phyloP scores from a whole-genome alignment of 1,284 basidiomycete species.

The Moesziomyces aphidis region DNA sequence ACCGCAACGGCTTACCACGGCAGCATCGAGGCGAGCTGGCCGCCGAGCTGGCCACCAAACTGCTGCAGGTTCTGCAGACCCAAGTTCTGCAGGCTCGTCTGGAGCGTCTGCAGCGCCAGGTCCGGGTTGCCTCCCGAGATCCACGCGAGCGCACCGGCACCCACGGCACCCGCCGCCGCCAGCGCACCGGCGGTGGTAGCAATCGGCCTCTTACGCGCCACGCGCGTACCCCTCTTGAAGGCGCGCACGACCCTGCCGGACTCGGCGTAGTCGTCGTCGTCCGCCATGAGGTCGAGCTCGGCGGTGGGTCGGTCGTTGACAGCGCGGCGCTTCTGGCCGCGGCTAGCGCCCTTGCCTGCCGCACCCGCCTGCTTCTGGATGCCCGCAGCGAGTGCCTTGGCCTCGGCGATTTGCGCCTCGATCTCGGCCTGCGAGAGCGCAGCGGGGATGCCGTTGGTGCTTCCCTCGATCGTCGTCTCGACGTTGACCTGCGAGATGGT shows the following conservation, averaged over 20 bases:
- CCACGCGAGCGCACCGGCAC: conserved; percentile 62
- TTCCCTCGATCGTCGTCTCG: conserved; percentile 40
- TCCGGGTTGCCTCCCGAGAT: conserved; percentile 58
- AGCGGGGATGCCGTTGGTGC: conserved; percentile 24
- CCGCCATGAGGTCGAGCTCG: conserved; percentile 38
- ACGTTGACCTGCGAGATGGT: conserved; percentile 42
- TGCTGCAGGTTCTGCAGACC: conserved; percentile 41
- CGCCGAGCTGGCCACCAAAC: conserved; percentile 12
- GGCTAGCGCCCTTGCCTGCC: conserved; percentile 10
- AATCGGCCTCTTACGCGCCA: conserved; percentile 53
- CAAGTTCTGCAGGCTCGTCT: conserved; percentile 56
- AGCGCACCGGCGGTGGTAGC: conserved; percentile 58
- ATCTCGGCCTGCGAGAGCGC: conserved; percentile 58
- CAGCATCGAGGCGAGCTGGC: conserved; percentile 30
- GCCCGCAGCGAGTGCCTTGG: conserved; percentile 59
- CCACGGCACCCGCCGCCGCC: conserved; percentile 60
- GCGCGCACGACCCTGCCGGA: conserved; percentile 43
- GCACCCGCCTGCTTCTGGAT: conserved; percentile 43
- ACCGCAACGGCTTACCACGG: conserved; percentile 19
- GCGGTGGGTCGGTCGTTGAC: conserved; percentile 55
- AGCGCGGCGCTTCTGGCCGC: conserved; percentile 57
- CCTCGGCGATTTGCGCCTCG: conserved; percentile 61
- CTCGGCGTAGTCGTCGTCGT: conserved; percentile 53
- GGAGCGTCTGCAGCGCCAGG: conserved; percentile 53
- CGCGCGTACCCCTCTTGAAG: conserved; percentile 50